Conservation (phyloP, 176 grass and related monocot species). For the Aegilops sharonensis region DNA sequence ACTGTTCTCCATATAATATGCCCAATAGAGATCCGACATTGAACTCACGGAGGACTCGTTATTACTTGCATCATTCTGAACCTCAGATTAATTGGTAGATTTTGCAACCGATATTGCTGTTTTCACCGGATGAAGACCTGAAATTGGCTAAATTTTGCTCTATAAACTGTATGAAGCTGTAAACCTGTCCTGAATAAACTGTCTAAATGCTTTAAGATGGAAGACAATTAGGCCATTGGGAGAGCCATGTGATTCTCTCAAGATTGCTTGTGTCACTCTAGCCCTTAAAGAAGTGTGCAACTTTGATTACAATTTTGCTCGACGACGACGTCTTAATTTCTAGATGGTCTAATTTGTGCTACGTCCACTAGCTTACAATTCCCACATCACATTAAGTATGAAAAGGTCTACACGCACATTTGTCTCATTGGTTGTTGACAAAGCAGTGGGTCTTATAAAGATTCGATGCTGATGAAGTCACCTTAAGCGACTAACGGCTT, state of each 20-base stretch:
- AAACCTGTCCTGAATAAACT: constrained; percentile 1
- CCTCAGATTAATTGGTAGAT: constrained; percentile 20
- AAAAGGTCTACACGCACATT: constrained; percentile 26
- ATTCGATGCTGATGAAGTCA: constrained; percentile 22
- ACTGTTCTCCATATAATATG: constrained; percentile 16
- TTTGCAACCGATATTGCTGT: background rate
- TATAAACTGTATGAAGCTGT: constrained; percentile 3
- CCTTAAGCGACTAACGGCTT: background rate
- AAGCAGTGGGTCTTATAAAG: constrained; percentile 27
- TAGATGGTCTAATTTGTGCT: constrained; percentile 31
- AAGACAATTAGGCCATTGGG: constrained; percentile 9
- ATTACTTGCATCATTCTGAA: constrained; percentile 22
- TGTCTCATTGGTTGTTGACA: constrained; percentile 28
- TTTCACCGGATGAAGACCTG: background rate
- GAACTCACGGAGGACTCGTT: constrained; percentile 15
- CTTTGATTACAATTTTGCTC: constrained; percentile 29
- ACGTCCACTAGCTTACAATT: constrained; percentile 32
- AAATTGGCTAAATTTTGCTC: constrained; percentile 2
- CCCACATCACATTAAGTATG: constrained; percentile 21
- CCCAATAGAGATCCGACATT: constrained; percentile 1
- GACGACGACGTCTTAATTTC: constrained; percentile 34
- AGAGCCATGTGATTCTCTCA: constrained; percentile 23
- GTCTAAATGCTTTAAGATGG: constrained; percentile 11
- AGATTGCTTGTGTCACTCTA: constrained; percentile 32
- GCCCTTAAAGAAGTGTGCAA: constrained; percentile 7